Evolutionary conservation across 1,139 yeast genomes (phyloP).

Genomic region (Meyerozyma athensensis): DNA sequence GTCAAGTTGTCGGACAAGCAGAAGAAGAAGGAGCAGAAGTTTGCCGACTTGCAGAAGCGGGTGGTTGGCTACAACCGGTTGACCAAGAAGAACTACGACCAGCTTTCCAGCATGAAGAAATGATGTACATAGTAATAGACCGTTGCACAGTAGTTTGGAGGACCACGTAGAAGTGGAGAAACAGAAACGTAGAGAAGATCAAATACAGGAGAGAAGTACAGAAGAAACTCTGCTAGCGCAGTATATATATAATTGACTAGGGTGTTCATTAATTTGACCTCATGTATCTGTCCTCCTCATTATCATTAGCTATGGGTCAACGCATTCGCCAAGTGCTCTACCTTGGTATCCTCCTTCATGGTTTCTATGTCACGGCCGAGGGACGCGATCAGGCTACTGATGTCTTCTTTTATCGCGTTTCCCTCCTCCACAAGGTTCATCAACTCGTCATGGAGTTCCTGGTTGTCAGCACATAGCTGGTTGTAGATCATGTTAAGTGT

Average conservation of each 20-base stretch:
- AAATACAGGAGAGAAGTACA: too few species aligned
- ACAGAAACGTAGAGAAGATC: background rate
- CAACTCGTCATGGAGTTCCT: constrained; percentile 24
- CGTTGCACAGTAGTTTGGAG: too few species aligned
- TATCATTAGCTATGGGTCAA: background rate
- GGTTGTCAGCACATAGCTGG: constrained; percentile 34
- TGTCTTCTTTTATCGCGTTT: constrained; percentile 18
- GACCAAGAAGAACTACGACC: constrained; percentile 36
- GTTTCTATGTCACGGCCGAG: constrained; percentile 28
- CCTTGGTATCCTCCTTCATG: constrained; percentile 18
- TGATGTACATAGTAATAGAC: constrained; percentile 1
- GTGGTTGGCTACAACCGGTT: constrained; percentile 36
- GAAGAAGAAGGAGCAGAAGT: constrained; percentile 24
- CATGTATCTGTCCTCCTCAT: background rate
- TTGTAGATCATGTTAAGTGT: constrained; percentile 33
- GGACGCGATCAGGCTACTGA: constrained; percentile 19
- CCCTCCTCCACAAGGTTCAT: constrained; percentile 20
- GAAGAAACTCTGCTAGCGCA: too few species aligned
- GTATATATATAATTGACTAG: background rate
- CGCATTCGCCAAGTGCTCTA: constrained; percentile 23
- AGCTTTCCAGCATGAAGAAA: constrained; percentile 12
- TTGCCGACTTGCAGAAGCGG: constrained; percentile 36
- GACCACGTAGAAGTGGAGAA: background rate
- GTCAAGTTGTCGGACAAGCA: constrained; percentile 41
- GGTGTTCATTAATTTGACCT: background rate